Evolutionary conservation across 208 protist genomes (phyloP).

Genomic region (Trypanosoma cruzi): DNA sequence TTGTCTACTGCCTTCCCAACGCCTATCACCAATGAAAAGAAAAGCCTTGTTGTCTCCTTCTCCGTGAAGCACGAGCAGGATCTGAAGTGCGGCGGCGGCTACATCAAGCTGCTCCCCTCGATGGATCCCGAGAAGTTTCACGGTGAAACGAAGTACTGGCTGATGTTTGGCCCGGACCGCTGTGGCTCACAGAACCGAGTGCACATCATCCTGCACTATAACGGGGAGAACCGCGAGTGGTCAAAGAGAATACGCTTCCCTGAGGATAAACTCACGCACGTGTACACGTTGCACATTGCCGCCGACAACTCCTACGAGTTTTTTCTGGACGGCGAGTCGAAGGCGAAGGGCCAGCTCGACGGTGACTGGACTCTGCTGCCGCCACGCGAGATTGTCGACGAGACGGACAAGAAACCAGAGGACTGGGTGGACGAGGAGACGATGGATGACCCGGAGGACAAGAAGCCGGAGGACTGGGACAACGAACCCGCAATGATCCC

Average conservation of each 20-base stretch:
- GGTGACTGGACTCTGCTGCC: constrained; percentile 92
- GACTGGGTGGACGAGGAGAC: constrained; percentile 85
- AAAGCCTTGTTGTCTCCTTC: constrained; percentile 93
- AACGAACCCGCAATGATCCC: constrained; percentile 72
- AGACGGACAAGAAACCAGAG: constrained; percentile 73
- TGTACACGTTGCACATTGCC: constrained; percentile 93
- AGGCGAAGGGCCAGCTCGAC: constrained; percentile 67
- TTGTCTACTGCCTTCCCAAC: constrained; percentile 76
- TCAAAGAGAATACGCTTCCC: constrained; percentile 62
- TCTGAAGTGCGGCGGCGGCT: constrained; percentile 93
- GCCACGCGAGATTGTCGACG: constrained; percentile 87
- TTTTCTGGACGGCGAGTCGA: constrained; percentile 78
- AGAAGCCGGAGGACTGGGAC: constrained; percentile 94
- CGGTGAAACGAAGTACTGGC: constrained; percentile 88
- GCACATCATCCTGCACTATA: constrained; percentile 95
- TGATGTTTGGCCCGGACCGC: constrained; percentile 97
- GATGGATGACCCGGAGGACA: constrained; percentile 88
- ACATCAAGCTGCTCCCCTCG: constrained; percentile 93
- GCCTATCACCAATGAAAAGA: constrained; percentile 81
- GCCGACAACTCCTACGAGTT: constrained; percentile 94
- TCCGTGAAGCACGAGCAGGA: constrained; percentile 91
- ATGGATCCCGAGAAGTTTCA: constrained; percentile 82
- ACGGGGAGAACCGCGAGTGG: constrained; percentile 92
- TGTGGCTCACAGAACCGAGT: constrained; percentile 85
- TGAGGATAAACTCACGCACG: constrained; percentile 87